Percentiles rank a stretch among this genome's conserved stretches.
These are phyloP conservation scores for Ophiostoma populinum DNA, from an alignment of 2,329 filamentous ascomycete species.

Conservation along the genomic window DNA sequence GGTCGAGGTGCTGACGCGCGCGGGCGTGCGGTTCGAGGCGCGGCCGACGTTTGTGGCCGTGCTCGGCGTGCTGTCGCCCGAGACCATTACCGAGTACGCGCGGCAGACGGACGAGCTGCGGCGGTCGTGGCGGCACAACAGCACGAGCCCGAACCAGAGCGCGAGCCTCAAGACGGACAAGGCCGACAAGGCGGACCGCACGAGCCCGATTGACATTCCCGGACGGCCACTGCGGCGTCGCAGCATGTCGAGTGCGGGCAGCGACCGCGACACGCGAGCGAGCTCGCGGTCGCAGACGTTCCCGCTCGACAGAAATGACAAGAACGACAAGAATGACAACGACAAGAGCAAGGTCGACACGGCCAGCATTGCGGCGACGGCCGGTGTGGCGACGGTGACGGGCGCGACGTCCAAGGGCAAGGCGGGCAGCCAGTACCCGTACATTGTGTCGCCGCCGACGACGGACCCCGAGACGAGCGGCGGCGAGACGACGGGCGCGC, in stretches of 20 bases:
- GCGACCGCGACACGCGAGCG: neutral
- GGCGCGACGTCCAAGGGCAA: no score
- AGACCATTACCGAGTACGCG: slow-evolving; percentile 35
- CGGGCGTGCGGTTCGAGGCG: slow-evolving; percentile 41
- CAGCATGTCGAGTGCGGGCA: slow-evolving; percentile 8
- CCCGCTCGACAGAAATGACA: neutral
- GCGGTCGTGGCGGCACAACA: slow-evolving; percentile 7
- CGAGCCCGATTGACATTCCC: neutral
- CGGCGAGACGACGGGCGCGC: slow-evolving; percentile 22
- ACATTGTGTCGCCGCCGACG: slow-evolving; percentile 20
- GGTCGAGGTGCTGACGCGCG: slow-evolving; percentile 36
- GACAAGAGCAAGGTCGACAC: slow-evolving; percentile 1
- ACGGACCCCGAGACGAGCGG: slow-evolving; percentile 15
- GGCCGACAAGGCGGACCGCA: neutral
- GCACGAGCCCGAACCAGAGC: neutral
- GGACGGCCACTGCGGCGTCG: neutral
- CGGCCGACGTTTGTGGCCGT: slow-evolving; percentile 42
- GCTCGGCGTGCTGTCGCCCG: slow-evolving; percentile 33
- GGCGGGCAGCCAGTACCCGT: slow-evolving; percentile 20
- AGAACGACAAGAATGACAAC: slow-evolving; percentile 4
- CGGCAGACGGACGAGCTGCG: slow-evolving; percentile 30
- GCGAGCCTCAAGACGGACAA: no score
- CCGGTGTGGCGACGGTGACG: no score
- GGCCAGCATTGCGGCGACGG: no score
- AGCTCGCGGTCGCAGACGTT: slow-evolving; percentile 4